Percentiles rank a stretch among this genome's conserved stretches.
Conservation (phyloP, 257 asterid genomes). For the Marsdenia floribunda region DNA sequence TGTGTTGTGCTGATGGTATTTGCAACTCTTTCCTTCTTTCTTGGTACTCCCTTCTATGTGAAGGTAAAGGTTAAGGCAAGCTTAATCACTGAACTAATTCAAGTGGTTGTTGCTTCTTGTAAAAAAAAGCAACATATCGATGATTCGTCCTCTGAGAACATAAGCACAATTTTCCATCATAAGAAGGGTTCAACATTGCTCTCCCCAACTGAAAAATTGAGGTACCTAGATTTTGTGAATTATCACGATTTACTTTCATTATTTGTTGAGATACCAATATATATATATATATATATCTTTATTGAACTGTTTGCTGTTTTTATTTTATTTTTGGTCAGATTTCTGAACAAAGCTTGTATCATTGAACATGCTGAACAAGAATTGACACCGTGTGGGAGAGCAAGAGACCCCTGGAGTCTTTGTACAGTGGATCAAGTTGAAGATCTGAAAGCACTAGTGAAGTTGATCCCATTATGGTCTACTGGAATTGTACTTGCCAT, state of each 20-base stretch:
- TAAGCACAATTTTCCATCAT: slow-evolving; percentile 28
- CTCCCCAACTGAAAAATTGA: slow-evolving; percentile 45
- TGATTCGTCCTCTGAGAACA: slow-evolving; percentile 16
- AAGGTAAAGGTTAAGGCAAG: neutral
- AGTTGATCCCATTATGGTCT: slow-evolving; percentile 67
- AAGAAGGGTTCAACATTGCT: slow-evolving; percentile 28
- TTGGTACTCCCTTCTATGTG: slow-evolving; percentile 38
- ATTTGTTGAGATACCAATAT: neutral
- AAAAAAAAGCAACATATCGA: slow-evolving; percentile 18
- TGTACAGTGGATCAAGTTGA: slow-evolving; percentile 76
- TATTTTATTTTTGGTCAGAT: slow-evolving; percentile 30
- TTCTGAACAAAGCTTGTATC: slow-evolving; percentile 40
- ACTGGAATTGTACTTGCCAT: slow-evolving; percentile 53
- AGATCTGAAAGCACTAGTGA: slow-evolving; percentile 58
- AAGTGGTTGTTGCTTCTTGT: slow-evolving; percentile 13
- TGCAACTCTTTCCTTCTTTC: slow-evolving; percentile 35
- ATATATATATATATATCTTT: neutral
- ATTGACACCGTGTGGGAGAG: slow-evolving; percentile 34
- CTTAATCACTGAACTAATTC: neutral
- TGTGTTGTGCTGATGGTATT: slow-evolving; percentile 43
- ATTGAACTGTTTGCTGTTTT: slow-evolving; percentile 4
- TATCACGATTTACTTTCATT: neutral
- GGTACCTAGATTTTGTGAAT: slow-evolving; percentile 22
- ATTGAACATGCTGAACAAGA: slow-evolving; percentile 39
- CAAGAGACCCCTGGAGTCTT: slow-evolving; percentile 51